Base-by-base conservation (phyloP, 192 early-diverging fungal genomes). In the Backusella mclennaniae region DNA sequence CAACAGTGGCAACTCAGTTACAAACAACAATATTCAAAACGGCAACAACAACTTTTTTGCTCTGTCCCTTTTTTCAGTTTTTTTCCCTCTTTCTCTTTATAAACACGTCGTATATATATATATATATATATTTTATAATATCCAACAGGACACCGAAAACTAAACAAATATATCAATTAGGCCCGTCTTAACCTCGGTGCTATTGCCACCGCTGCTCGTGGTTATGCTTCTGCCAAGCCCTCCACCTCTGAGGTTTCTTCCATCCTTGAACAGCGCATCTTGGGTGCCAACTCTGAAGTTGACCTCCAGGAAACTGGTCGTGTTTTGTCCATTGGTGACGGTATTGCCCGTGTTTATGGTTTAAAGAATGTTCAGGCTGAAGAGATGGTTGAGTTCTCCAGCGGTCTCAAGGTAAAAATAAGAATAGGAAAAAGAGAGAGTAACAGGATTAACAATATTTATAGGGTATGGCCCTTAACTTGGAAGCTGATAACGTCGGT, bases 351-450 rank as follows among this genome's bases (percentile, higher is more conserved):
- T 92, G 96, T 99, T 71, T 97, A 97, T 77, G 98, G 96, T 73
- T 90, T 98, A 85, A 97, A 95, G 91, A 99, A 98, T 86, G 89
- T 91, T 78, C 95, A 99, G 89, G 95, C 97, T 82, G 97, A 99
- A 87, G 98, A 99, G 90, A 98, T 99, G 96, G 98, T 99, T 86
- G 98, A 99, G 83, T 99, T 99, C 91, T 98, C 96, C 81, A 97
- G 95, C 85, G 98, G 98, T 85, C 86, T 99, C 74, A 95, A 95
- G 93, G 95, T 93, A 88, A 69, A 46, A 26, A n/a, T 0, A 35
- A 7, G 5, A 46, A 31, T 12, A 15, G 3, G 12, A 17, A 26
- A 8, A 29, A 9, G 7, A 52, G 6, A 41, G 39, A 41, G 33
- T 33, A 33, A 33, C 39, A 41, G 42, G 42, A 56, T 19, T 17